These are phyloP conservation scores for Pythium dissotocum DNA, from an alignment of 352 stramenopile species.

Conservation along the genomic window DNA sequence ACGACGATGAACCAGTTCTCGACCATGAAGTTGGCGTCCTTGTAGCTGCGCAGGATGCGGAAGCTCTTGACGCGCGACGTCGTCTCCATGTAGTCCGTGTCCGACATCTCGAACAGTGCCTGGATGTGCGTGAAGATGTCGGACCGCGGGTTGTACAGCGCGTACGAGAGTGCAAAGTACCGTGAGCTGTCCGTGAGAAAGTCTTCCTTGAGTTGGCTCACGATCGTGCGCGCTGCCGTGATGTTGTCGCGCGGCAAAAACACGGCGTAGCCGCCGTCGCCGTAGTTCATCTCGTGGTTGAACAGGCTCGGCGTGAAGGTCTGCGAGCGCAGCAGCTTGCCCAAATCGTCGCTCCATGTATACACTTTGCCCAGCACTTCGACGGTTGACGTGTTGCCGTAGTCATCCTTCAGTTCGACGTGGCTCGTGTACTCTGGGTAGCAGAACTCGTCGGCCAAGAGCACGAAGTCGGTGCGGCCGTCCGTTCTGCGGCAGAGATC, in stretches of 20 bases:
- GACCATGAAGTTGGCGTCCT: conserved; percentile 41
- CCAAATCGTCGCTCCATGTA: conserved; percentile 41
- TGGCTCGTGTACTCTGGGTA: conserved; percentile 56
- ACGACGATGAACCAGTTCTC: conserved; percentile 70
- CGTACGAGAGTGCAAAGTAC: conserved; percentile 62
- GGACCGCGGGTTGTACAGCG: conserved; percentile 76
- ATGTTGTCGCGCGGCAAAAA: conserved; percentile 76
- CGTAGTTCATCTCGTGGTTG: conserved; percentile 72
- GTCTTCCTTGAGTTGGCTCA: conserved; percentile 50
- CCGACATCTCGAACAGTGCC: conserved; percentile 72
- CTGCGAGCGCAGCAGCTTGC: conserved; percentile 56
- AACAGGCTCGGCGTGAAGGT: conserved; percentile 71
- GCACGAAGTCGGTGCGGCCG: conserved; percentile 53
- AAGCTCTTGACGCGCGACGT: conserved; percentile 72
- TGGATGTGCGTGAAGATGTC: conserved; percentile 79
- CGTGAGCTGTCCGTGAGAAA: conserved; percentile 66
- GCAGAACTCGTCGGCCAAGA: conserved; percentile 72
- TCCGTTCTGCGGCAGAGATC: conserved; percentile 48
- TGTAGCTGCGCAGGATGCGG: conserved; percentile 60
- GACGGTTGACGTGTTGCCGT: conserved; percentile 35
- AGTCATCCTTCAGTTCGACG: conserved; percentile 50
- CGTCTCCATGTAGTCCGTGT: conserved; percentile 79
- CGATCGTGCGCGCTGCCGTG: conserved; percentile 41
- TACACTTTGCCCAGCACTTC: conserved; percentile 39
- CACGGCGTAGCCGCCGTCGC: conserved; percentile 65